Base-by-base conservation (phyloP, 2,329 filamentous ascomycete species). In the Allantophomopsis cytisporea region DNA sequence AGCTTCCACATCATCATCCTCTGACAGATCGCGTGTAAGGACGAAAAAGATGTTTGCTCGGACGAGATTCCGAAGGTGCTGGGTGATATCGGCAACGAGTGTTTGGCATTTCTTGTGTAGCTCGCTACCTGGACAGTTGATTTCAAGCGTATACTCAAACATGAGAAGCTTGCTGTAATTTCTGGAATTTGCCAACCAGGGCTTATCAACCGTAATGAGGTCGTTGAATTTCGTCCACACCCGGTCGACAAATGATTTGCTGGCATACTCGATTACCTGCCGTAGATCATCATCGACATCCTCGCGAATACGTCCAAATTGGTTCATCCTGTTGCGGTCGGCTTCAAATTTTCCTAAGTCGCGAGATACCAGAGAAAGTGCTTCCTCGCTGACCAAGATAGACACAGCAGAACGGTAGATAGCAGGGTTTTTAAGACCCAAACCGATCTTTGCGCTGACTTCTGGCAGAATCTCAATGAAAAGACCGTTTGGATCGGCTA, bases 391-490 rank as follows among this genome's bases (percentile, higher is more conserved):
- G 16, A 81, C 76, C 4, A 83, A 61, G 18, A 80, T 67, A 10
- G 66, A 62, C 46, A 80, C 82, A 0, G 76, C 62, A 15, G 58
- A 50, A 23, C 63, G 62, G 0, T 66, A 58, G 2, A 75, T 50
- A 11, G 59, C 52, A 0, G 58, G 51, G 8, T 66, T 58, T 41
- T 66, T 45, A 5, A 76, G 48, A 3, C 55, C 55, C 45, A 65
- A 64, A 5, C 68, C 76, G 7, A 83, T 71, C 16, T 66, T 64
- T 23, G 82, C 64, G 7, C 69, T 60, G 38, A 73, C 67, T 47
- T 83, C 78, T 0, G 79, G 71, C 30, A 80, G 65, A 5, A 75
- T 59, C 47, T 83, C 76, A 12, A 82, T 64, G 46, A 84, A 77
- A 1, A 63, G 58, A 4, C 56, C 58, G 48, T 83, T 83, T 1